Evolutionary conservation across 148 eudicot genomes (phyloP), one percentile per base, ranked within the genome.

Genomic region (Cornus controversa): DNA sequence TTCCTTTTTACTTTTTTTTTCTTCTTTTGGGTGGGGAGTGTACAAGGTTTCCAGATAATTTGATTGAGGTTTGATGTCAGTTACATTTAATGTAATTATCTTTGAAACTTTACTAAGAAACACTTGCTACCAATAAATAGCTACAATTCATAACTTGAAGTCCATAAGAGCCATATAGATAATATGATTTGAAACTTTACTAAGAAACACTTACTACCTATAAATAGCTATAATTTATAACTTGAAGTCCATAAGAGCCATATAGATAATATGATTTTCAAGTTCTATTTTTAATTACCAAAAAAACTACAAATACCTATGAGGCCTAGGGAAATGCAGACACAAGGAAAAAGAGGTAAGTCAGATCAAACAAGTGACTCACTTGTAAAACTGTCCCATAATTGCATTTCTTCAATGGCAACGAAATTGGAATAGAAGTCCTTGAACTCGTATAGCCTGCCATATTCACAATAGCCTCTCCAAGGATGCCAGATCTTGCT

Each of bases 401-500:
- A 69, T 77, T 83, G 81, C 97, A 89, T 78, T 92, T 92, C 69
- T 85, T 82, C 73, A 92, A 76, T 71, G 82, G 92, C 69, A 90
- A 71, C 50, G 89, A 80, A 50, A 89, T 71, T 86, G 87, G 85
- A 36, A 64, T 73, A 26, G 87, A 75, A 50, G 86, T 80, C 77
- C 77, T 86, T 26, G 92, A 80, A 81, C 85, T 81, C 73, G 85
- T 68, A 45, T 84, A 81, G 53, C 75, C 83, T 13, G 83, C 82
- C 78, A 92, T 69, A 80, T 92, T 88, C 77, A 92, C 67, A 45
- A 74, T 79, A 81, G 86, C 87, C 80, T 92, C 97, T 72, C 97
- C 97, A 69, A 92, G 97, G 74, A 89, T 78, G 37, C 91, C 87
- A 67, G 97, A 89, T 77, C 91, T 90, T 63, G 91, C 84, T 70